Conservation (phyloP, 2,329 filamentous ascomycete genomes). For the Penicillium sp. region DNA sequence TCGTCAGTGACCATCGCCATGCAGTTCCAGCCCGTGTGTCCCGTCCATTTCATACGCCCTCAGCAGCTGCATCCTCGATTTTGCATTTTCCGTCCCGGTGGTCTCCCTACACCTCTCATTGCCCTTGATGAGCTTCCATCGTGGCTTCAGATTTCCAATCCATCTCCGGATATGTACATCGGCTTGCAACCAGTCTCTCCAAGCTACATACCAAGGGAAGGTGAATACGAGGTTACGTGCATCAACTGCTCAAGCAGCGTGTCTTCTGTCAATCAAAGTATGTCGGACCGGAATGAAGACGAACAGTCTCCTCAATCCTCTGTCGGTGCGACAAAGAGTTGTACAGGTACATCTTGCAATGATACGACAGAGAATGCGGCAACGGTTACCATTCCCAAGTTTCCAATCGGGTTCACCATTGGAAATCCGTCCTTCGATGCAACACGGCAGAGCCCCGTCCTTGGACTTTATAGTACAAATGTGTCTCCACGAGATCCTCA, state of each 20-base stretch:
- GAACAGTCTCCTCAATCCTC: background rate
- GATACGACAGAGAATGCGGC: background rate
- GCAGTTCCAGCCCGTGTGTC: slow-evolving; percentile 7
- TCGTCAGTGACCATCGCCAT: slow-evolving; percentile 4
- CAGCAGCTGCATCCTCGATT: slow-evolving; percentile 36
- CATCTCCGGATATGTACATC: slow-evolving; percentile 21
- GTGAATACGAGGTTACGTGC: slow-evolving; percentile 37
- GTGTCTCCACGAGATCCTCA: slow-evolving; percentile 2
- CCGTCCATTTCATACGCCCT: background rate
- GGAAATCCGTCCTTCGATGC: slow-evolving; percentile 20
- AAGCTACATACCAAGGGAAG: slow-evolving; percentile 25
- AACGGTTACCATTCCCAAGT: background rate
- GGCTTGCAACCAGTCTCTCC: slow-evolving; percentile 26
- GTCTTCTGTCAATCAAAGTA: slow-evolving; percentile 25
- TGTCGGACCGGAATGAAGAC: slow-evolving; percentile 22
- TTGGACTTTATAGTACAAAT: slow-evolving; percentile 23
- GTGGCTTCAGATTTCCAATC: slow-evolving; percentile 33
- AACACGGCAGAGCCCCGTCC: slow-evolving; percentile 19
- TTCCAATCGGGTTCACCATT: slow-evolving; percentile 1
- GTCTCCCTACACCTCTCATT: slow-evolving; percentile 40
- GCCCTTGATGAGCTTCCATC: slow-evolving; percentile 45
- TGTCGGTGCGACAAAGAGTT: slow-evolving; percentile 6
- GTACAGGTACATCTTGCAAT: background rate
- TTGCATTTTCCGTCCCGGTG: slow-evolving; percentile 41
- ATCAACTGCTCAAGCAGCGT: slow-evolving; percentile 27